phyloP scores from a whole-genome alignment of 768 basidiomycete genomes.

The Boletus sp. region DNA sequence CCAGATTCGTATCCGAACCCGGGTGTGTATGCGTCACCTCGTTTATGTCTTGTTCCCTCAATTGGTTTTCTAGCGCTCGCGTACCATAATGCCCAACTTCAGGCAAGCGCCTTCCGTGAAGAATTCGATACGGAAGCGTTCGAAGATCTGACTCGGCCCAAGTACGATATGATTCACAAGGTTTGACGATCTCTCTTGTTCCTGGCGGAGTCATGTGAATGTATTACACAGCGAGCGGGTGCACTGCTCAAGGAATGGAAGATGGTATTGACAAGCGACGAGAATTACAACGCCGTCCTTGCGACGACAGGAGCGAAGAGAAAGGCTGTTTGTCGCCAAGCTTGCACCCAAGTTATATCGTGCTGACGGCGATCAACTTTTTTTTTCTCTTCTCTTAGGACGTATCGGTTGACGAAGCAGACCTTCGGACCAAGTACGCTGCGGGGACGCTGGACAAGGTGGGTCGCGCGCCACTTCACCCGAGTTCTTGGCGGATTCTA shows the following conservation, averaged over 20 bases:
- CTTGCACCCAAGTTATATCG: background rate
- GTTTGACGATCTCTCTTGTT: conserved; percentile 35
- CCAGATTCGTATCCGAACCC: conserved; percentile 92
- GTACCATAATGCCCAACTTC: conserved; percentile 85
- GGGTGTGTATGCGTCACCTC: conserved; percentile 44
- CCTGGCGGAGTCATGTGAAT: background rate
- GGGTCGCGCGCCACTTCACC: conserved; percentile 13
- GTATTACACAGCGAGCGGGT: conserved; percentile 55
- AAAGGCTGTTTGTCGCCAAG: conserved; percentile 53
- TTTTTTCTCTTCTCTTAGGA: conserved; percentile 41
- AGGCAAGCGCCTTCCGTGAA: conserved; percentile 90
- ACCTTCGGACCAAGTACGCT: conserved; percentile 66
- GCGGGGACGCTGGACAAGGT: conserved; percentile 66
- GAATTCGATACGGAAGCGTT: conserved; percentile 76
- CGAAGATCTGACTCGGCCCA: conserved; percentile 80
- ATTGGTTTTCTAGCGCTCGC: conserved; percentile 46
- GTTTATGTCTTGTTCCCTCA: background rate
- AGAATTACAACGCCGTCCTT: conserved; percentile 53
- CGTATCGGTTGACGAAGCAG: conserved; percentile 62
- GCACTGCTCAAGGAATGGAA: conserved; percentile 71
- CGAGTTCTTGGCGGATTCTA: conserved; percentile 2
- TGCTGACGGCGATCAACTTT: background rate
- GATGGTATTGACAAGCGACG: conserved; percentile 54
- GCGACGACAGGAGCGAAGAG: conserved; percentile 58
- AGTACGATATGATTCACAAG: conserved; percentile 74